Evolutionary conservation across 1,139 yeast species (phyloP).

Genomic region (Nakaseomyces glabratus): DNA sequence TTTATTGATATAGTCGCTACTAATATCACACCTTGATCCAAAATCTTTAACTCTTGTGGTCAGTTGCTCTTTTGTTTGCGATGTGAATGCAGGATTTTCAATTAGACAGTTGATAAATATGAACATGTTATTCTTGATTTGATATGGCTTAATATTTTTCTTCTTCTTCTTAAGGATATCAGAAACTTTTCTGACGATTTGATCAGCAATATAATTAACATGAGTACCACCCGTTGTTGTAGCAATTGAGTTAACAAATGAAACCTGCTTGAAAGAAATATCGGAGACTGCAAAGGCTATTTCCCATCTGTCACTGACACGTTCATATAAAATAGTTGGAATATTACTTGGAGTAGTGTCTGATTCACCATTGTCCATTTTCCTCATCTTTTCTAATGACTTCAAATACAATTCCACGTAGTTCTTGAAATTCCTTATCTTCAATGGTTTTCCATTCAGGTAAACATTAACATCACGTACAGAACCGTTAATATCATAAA

Average conservation of each 20-base stretch:
- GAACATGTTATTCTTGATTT: slow-evolving; percentile 84
- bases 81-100: slow-evolving; percentile 95
- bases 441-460: slow-evolving; percentile 65
- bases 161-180: slow-evolving; percentile 70
- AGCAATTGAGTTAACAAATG: slow-evolving; percentile 95
- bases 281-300: slow-evolving; percentile 91
- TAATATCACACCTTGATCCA: slow-evolving; percentile 67
- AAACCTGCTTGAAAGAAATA: slow-evolving; percentile 83
- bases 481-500: slow-evolving; percentile 91
- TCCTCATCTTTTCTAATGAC: slow-evolving; percentile 45
- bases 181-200: slow-evolving; percentile 66
- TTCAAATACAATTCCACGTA: slow-evolving; percentile 87
- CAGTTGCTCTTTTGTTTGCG: slow-evolving; percentile 94
- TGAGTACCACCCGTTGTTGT: slow-evolving; percentile 98
- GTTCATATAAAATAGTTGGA: slow-evolving; percentile 72
- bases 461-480: slow-evolving; percentile 76
- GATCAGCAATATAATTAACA: slow-evolving; percentile 77
- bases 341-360: slow-evolving; percentile 34
- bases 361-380: slow-evolving; percentile 32
- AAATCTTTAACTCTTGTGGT: slow-evolving; percentile 84
- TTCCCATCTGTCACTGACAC: slow-evolving; percentile 82
- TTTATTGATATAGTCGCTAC: slow-evolving; percentile 68
- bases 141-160: slow-evolving; percentile 75
- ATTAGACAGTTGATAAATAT: slow-evolving; percentile 83
- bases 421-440: slow-evolving; percentile 65